Conservation (phyloP, 2,329 filamentous ascomycete species). For the Monilinia vaccinii-corymbosi region DNA sequence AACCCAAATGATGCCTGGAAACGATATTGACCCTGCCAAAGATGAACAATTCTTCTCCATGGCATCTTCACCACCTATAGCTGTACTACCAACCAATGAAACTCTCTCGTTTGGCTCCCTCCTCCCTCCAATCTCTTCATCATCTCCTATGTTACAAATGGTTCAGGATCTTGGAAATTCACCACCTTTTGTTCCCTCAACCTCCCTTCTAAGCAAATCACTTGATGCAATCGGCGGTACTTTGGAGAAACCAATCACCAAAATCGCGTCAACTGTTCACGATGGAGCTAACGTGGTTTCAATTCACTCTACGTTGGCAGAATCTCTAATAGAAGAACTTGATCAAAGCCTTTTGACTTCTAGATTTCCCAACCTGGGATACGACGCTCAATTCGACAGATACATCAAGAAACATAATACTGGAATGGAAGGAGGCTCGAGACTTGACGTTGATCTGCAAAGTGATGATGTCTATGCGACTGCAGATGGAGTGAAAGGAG, state of each 20-base stretch:
- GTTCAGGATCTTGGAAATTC: background rate
- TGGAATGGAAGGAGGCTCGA: background rate
- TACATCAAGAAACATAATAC: background rate
- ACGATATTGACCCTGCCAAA: background rate
- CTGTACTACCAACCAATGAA: background rate
- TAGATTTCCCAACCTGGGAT: background rate
- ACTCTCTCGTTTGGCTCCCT: background rate
- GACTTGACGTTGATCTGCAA: background rate
- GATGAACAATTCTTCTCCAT: background rate
- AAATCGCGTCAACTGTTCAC: background rate
- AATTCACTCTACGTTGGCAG: background rate
- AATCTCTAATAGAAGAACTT: background rate
- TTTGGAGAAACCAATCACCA: background rate
- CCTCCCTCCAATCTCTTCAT: background rate
- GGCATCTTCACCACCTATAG: background rate
- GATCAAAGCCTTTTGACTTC: background rate
- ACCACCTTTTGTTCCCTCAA: too few relatives aligned
- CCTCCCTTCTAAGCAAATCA: background rate
- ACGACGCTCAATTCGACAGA: background rate
- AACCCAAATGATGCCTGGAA: background rate
- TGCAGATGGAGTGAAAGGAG: background rate
- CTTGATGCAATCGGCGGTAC: background rate
- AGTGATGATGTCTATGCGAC: background rate
- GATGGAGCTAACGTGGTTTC: background rate
- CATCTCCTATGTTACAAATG: background rate